Evolutionary conservation across 352 stramenopile species (phyloP).

Genomic region (Thraustochytrium striatum): DNA sequence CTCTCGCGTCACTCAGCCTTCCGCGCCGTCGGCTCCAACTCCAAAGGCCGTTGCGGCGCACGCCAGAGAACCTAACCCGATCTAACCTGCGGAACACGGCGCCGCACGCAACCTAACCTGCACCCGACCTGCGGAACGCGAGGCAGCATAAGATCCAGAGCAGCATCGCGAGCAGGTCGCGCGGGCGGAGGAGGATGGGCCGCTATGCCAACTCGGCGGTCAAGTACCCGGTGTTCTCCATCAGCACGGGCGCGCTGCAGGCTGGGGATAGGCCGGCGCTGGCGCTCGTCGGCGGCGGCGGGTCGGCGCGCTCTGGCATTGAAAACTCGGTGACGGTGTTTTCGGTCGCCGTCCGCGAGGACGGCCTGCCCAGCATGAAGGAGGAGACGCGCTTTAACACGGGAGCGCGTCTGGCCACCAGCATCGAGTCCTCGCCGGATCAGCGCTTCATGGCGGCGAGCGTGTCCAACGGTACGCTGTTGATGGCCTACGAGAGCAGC

Average conservation of each 20-base stretch:
- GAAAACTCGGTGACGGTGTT: slow-evolving; percentile 23
- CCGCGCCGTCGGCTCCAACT: no score
- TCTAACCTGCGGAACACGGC: no score
- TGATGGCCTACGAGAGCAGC: background rate
- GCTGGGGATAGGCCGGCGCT: background rate
- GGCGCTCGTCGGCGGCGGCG: slow-evolving; percentile 15
- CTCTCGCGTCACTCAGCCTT: no score
- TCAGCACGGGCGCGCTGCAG: background rate
- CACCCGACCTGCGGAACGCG: no score
- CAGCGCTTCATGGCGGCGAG: background rate
- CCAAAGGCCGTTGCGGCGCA: no score
- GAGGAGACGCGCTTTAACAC: background rate
- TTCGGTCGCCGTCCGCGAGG: background rate
- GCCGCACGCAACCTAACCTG: no score
- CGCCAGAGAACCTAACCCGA: no score
- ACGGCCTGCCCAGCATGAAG: background rate
- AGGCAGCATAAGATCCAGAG: no score
- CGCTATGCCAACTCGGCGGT: background rate
- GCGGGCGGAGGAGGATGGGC: background rate
- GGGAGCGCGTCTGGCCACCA: background rate
- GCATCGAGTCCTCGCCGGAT: slow-evolving; percentile 1
- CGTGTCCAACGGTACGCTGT: background rate
- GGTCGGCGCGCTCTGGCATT: background rate
- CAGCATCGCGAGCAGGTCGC: background rate
- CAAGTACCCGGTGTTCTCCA: slow-evolving; percentile 29